These are phyloP conservation scores for Sanghuangporus sanghuang DNA, from an alignment of 1,284 basidiomycete species.

Conservation along the genomic window DNA sequence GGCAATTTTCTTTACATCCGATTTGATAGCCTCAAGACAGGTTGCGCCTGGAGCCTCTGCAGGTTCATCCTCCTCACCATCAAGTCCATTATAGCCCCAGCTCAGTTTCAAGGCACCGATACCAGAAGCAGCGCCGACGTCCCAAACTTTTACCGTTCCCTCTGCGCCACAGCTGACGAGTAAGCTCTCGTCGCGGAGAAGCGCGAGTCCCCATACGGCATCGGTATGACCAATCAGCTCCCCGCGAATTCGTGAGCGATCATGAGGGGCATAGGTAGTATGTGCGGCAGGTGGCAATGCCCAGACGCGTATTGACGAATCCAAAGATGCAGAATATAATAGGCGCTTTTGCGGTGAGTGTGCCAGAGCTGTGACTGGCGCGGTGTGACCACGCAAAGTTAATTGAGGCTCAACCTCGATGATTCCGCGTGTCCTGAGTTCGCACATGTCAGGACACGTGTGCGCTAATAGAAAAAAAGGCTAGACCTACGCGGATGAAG, in stretches of 20 bases:
- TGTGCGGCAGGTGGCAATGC: conserved; percentile 65
- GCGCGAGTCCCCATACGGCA: conserved; percentile 91
- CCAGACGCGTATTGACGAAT: conserved; percentile 93
- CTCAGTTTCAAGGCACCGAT: conserved; percentile 61
- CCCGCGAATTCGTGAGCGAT: conserved; percentile 70
- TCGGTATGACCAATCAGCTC: conserved; percentile 91
- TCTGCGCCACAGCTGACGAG: conserved; percentile 90
- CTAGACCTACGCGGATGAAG: conserved; percentile 61
- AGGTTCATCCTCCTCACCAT: conserved; percentile 41
- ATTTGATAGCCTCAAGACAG: conserved; percentile 74
- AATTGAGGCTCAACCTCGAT: conserved; percentile 87
- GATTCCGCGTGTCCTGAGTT: conserved; percentile 50
- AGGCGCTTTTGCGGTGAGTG: conserved; percentile 72
- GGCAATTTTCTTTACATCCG: conserved; percentile 74
- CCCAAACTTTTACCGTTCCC: conserved; percentile 92
- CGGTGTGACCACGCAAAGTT: conserved; percentile 90
- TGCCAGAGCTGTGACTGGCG: conserved; percentile 86
- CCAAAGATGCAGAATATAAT: conserved; percentile 89
- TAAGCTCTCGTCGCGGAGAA: conserved; percentile 69
- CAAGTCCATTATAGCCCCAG: conserved; percentile 76
- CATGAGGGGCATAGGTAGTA: conserved; percentile 86
- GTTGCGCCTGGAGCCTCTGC: conserved; percentile 64
- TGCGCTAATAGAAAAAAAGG: conserved; percentile 13
- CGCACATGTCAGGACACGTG: conserved; percentile 20
- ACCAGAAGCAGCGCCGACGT: conserved; percentile 59